Evolutionary conservation across 139 green algal species (phyloP), one percentile per base, ranked within the genome.

Genomic region (Chlamydomonas urium): DNA sequence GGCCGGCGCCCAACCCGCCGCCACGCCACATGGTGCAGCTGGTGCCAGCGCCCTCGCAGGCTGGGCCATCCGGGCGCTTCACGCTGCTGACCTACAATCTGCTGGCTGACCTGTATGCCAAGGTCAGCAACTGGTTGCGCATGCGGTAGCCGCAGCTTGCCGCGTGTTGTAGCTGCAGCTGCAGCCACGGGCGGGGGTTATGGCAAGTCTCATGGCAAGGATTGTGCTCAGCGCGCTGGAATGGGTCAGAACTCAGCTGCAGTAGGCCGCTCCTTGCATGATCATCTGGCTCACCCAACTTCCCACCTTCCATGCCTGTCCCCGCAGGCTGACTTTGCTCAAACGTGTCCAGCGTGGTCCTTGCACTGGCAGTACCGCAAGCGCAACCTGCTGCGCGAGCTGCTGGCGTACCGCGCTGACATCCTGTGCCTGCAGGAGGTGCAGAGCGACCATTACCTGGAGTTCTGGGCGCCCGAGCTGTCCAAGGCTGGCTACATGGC

Each of bases 341-440:
- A 58, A 42, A 91, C 93, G 65, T 96, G 89, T 78, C 93, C 90
- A 28, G 72, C 87, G 24, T 98, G 93, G 94, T 90, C 87, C 61
- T 85, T 98, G 78, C 81, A 83, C 14, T 99, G 94, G 94, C 77
- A 89, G 53, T 99, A 97, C 85, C 85, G 94, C 28, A 88, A 88
- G 72, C 84, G 89, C 61, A 98, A 97, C 77, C 87, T 99, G 72
- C 77, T 99, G 26, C 84, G 84, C 38, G 94, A 98, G 90, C 77
- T 99, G 68, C 68, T 97, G 37, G 72, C 65, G 5, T 93, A 97
- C 83, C 75, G 86, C 34, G 88, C 94, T 33, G 94, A 99, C 83
- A 95, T 99, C 72, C 72, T 99, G 68, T 99, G 94, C 85, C 77
- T 98, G 48, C 93, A 99, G 78, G 85, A 94, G 85, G 94, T 98